Evolutionary conservation across 768 basidiomycete species (phyloP).

Genomic region (Harrya chromipes): DNA sequence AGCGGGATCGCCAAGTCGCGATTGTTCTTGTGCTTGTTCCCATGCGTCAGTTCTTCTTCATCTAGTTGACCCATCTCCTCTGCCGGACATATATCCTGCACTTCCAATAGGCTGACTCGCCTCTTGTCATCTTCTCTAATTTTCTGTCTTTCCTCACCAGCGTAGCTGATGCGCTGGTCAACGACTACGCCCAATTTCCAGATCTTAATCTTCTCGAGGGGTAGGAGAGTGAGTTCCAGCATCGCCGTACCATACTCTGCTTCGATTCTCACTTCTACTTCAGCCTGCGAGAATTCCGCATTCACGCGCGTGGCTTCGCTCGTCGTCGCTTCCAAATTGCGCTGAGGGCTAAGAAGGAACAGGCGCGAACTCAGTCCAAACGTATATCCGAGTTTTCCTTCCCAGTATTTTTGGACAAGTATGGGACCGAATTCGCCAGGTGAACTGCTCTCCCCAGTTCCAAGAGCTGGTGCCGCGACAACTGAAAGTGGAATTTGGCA

Average conservation of each 20-base stretch:
- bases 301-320: background rate
- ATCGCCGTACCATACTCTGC: conserved; percentile 56
- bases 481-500: conserved; percentile 71
- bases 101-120: conserved; percentile 14
- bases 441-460: conserved; percentile 59
- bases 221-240: conserved; percentile 77
- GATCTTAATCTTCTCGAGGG: conserved; percentile 82
- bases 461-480: conserved; percentile 73
- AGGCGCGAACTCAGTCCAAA: conserved; percentile 75
- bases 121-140: conserved; percentile 7
- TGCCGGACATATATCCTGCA: conserved; percentile 15
- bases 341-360: conserved; percentile 68
- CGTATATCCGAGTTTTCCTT: conserved; percentile 80
- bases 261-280: conserved; percentile 11
- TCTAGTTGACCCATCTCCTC: conserved; percentile 10
- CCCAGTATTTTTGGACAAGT: conserved; percentile 88
- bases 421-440: conserved; percentile 67
- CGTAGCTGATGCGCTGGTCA: conserved; percentile 46
- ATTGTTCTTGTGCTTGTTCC: conserved; percentile 15
- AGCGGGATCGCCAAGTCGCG: conserved; percentile 14
- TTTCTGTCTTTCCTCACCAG: background rate
- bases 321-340: background rate
- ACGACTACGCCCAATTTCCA: conserved; percentile 68
- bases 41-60: conserved; percentile 4
- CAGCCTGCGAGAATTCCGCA: background rate